phyloP scores from a whole-genome alignment of 352 stramenopile genomes.

The Phytophthora pseudosyringae region DNA sequence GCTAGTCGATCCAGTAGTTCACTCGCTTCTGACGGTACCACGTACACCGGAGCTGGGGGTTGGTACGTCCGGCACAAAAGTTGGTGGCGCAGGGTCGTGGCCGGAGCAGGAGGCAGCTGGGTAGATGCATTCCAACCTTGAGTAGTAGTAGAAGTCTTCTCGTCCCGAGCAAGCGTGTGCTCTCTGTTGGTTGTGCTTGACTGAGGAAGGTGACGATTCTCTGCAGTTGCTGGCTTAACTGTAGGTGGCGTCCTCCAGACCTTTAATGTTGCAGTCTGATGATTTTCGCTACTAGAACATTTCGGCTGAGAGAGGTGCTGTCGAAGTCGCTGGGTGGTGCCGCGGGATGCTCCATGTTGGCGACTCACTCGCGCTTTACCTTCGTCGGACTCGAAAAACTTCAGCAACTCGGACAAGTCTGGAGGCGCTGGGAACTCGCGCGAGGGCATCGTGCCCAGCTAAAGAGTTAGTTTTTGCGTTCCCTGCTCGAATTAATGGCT shows the following conservation, averaged over 20 bases:
- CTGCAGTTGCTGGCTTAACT: constrained; percentile 6
- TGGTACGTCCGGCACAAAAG: constrained; percentile 63
- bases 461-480: too few species aligned
- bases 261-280: not conserved
- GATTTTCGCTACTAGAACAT: not conserved
- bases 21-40: constrained; percentile 39
- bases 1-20: constrained; percentile 52
- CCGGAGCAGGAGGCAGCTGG: constrained; percentile 31
- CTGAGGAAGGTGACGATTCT: not conserved
- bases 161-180: constrained; percentile 4
- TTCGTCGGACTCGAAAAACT: constrained; percentile 48
- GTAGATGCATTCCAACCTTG: constrained; percentile 68
- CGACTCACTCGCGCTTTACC: constrained; percentile 29
- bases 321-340: constrained; percentile 1
- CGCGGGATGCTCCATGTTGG: constrained; percentile 5
- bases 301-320: constrained; percentile 9
- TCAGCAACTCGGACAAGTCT: constrained; percentile 54
- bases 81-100: constrained; percentile 62
- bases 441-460: constrained; percentile 22
- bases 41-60: constrained; percentile 45
- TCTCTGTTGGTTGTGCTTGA: constrained; percentile 10
- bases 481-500: not conserved
- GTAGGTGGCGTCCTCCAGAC: not conserved
- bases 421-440: constrained; percentile 45
- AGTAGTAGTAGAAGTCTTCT: not conserved